phyloP scores from a whole-genome alignment of 495 filamentous ascomycete genomes.

The Choiromyces venosus region DNA sequence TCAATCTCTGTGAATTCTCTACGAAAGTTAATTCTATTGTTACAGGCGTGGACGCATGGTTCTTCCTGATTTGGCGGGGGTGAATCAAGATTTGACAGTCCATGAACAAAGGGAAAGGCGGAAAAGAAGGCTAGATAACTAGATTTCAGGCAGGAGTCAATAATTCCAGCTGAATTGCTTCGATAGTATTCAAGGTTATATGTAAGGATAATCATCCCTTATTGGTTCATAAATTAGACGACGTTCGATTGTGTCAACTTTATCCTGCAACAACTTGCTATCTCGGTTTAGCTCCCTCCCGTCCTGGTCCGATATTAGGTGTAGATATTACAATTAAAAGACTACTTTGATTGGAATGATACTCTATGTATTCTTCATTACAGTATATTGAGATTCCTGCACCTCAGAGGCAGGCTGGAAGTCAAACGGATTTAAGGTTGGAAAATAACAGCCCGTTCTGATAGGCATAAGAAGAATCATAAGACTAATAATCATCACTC shows the following conservation, averaged over 20 bases:
- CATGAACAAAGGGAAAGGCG: neutral
- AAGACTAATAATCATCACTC: neutral
- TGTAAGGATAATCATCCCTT: neutral
- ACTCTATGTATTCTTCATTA: neutral
- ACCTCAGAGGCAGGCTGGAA: neutral
- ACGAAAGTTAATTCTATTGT: neutral
- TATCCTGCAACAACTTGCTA: fast-evolving
- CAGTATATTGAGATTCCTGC: neutral
- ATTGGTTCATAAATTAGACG: neutral
- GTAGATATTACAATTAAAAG: neutral
- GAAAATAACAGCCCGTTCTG: neutral
- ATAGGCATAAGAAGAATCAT: neutral
- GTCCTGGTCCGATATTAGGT: neutral
- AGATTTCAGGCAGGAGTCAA: neutral
- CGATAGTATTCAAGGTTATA: neutral
- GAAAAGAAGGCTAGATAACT: neutral
- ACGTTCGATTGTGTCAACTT: neutral
- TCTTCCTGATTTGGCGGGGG: neutral
- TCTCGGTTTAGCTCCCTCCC: neutral
- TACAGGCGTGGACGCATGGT: neutral
- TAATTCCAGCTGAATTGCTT: neutral
- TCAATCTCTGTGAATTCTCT: neutral
- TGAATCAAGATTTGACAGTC: neutral
- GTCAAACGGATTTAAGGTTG: neutral
- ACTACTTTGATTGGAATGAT: neutral